Conservation (phyloP, 176 grass and related monocot genomes). For the Ampelocalamus luodianensis region DNA sequence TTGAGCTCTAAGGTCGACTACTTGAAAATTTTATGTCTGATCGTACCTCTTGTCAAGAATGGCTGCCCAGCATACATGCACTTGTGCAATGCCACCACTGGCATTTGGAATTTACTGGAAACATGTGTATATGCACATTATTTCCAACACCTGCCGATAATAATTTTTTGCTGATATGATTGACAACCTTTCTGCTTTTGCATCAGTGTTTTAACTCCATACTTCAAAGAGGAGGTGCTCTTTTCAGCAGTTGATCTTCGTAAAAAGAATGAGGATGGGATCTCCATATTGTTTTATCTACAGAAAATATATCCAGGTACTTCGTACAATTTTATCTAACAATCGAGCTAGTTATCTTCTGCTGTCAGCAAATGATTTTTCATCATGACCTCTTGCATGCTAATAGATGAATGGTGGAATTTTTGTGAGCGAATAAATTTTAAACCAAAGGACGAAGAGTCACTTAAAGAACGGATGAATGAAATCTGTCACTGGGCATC, state of each 20-base stretch:
- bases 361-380: constrained; percentile 27
- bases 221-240: constrained; percentile 89
- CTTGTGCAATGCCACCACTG: no score
- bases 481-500: no score
- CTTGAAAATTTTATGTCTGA: constrained; percentile 14
- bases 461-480: no score
- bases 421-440: no score
- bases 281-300: constrained; percentile 89
- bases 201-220: constrained; percentile 95
- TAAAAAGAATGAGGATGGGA: constrained; percentile 79
- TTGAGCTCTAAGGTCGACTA: neutral
- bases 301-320: constrained; percentile 89
- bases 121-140: neutral
- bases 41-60: neutral
- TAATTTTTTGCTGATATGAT: neutral
- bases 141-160: constrained; percentile 43
- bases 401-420: neutral
- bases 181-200: constrained; percentile 38
- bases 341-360: constrained; percentile 1
- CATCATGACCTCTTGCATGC: constrained; percentile 26
- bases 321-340: constrained; percentile 4
- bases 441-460: no score
- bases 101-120: no score
- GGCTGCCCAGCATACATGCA: no score
- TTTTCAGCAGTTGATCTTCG: constrained; percentile 67